Evolutionary conservation across 148 eudicot genomes (phyloP).

Genomic region (Rhododendron ferrugineum): DNA sequence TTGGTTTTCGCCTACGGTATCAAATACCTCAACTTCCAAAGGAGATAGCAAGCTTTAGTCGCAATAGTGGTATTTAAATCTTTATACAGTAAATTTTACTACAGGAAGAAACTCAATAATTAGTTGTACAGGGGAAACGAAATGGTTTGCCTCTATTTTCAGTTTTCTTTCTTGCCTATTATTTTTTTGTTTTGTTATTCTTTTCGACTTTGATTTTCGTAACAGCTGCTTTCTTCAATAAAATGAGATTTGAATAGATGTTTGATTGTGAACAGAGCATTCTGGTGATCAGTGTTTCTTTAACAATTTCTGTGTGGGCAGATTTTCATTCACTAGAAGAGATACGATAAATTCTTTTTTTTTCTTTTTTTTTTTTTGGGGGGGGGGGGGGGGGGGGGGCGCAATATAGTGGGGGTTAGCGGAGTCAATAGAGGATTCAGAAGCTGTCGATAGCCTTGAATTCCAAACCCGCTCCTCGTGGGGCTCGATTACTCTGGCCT

Average conservation of each 20-base stretch:
- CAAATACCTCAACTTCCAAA: conserved; percentile 42
- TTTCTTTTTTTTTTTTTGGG: no score
- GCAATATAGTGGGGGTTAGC: no score
- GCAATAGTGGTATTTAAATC: no score
- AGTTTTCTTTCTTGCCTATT: no score
- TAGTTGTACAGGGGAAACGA: not conserved
- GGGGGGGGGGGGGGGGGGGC: no score
- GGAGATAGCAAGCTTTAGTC: conserved; percentile 18
- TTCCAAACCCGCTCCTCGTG: no score
- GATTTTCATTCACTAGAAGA: not conserved
- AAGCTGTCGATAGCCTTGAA: no score
- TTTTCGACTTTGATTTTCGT: not conserved
- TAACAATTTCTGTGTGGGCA: not conserved
- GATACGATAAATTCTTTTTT: no score
- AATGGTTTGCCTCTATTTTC: not conserved
- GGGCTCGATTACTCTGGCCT: no score
- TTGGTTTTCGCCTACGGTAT: conserved; percentile 31
- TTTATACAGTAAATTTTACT: not conserved
- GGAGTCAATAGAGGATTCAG: no score
- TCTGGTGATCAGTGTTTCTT: not conserved
- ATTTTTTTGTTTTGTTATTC: not conserved
- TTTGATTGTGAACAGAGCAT: not conserved
- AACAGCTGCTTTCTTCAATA: not conserved
- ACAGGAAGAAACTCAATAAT: not conserved
- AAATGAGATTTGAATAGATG: not conserved